These are phyloP conservation scores for Calonectria honghensis DNA, from an alignment of 2,329 filamentous ascomycete species.

Conservation along the genomic window DNA sequence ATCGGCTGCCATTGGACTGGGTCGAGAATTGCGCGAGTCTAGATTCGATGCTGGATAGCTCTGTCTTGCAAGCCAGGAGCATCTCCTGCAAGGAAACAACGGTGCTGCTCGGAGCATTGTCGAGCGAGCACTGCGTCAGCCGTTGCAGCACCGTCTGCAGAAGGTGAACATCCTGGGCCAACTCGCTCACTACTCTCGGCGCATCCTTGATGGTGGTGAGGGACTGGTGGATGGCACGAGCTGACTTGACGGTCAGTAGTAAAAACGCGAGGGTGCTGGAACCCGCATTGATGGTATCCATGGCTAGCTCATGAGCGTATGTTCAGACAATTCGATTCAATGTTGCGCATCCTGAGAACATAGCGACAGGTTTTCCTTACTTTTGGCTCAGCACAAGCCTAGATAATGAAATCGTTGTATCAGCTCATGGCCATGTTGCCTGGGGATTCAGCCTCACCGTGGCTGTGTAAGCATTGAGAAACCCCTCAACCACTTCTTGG, in stretches of 20 bases:
- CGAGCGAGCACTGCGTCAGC: not conserved
- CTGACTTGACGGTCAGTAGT: not conserved
- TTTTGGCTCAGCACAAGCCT: not conserved
- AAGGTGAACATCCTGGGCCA: not conserved
- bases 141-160: not conserved
- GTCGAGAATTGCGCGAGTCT: not conserved
- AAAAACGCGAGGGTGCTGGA: not conserved
- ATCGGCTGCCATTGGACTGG: not conserved
- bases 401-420: not conserved
- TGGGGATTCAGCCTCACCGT: conserved; percentile 12
- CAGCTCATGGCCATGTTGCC: not conserved
- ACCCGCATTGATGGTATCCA: not conserved
- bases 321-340: not conserved
- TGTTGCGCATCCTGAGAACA: not conserved
- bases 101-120: not conserved
- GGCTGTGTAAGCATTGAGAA: not conserved
- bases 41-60: not conserved
- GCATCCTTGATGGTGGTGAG: conserved; percentile 13
- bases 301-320: not conserved
- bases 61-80: not conserved
- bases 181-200: conserved; percentile 7
- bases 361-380: not conserved
- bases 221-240: not conserved
- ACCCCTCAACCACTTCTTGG: not conserved
- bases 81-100: not conserved